Percentiles rank a stretch among this genome's conserved stretches.
Conservation (phyloP, 345 rosid genomes). For the Euphorbia tirucalli region DNA sequence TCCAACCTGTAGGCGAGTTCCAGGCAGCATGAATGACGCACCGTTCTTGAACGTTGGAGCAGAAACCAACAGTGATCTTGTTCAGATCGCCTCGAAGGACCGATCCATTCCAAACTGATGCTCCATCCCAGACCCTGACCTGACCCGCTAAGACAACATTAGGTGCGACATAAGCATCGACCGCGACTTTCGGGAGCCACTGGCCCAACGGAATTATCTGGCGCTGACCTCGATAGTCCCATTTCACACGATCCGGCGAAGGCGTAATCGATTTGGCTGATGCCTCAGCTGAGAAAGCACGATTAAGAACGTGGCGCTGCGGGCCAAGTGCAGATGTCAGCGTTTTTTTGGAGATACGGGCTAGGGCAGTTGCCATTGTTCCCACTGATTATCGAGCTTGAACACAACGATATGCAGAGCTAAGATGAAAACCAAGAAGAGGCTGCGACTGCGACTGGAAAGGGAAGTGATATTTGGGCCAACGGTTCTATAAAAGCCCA, state of each 20-base stretch:
- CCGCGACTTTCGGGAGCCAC: conserved; percentile 95
- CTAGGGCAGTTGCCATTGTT: conserved; percentile 22
- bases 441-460: too few species aligned
- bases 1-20: conserved; percentile 89
- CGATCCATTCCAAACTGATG: conserved; percentile 89
- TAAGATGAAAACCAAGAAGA: background rate
- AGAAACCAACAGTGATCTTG: conserved; percentile 85
- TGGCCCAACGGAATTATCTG: conserved; percentile 87
- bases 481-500: background rate
- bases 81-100: conserved; percentile 97
- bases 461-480: background rate
- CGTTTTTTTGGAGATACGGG: conserved; percentile 21
- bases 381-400: background rate
- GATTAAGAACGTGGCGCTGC: conserved; percentile 13
- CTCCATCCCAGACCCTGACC: conserved; percentile 79
- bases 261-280: conserved; percentile 48
- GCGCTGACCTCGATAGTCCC: conserved; percentile 98
- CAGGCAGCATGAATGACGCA: conserved; percentile 95
- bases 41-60: conserved; percentile 92
- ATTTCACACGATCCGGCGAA: conserved; percentile 76
- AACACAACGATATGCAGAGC: background rate
- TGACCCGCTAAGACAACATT: conserved; percentile 92
- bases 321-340: conserved; percentile 7
- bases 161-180: conserved; percentile 92
- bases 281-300: conserved; percentile 18